Base-by-base conservation (phyloP, 2,329 filamentous ascomycete species). In the Curvularia sp. region DNA sequence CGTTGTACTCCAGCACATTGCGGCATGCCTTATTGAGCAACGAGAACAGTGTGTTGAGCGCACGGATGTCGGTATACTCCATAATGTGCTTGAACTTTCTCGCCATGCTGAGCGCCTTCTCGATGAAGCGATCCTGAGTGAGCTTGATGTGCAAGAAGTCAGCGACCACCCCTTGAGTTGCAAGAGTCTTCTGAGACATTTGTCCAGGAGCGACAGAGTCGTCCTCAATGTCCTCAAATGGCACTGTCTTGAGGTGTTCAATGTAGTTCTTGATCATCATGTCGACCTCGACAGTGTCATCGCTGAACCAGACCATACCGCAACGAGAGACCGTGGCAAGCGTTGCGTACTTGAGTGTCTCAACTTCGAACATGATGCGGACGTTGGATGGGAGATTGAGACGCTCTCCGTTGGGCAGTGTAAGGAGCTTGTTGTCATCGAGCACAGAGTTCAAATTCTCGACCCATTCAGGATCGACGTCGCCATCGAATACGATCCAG, bases 261-360 rank as follows among this genome's bases (percentile, higher is more conserved):
- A 99, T 86, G 72, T 99, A 97, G 78, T 98, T 92, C 62, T 87
- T 84, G 41, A 98, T 89, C 88, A 98, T 91, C 90, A 99, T 97
- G 65, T 86, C 86, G 1, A 94, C 87, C 31, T 92, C 94, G 41
- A 99, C 94, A 28, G 93, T 98, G 73, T 99, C 96, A 71, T 97
- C 94, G 75, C 93, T 99, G 81, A 98, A 99, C 95, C 95, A 99
- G 13, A 99, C 96, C 95, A 99, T 99, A 84, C 95, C 95, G 77
- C 95, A 99, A 80, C 95, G 93, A 88, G 91, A 96, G 73, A 99
- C 95, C n/a, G 95, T 99, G 55, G 95, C 95, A 44, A 99, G 86
- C 0, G 95, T 99, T 38, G 95, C 95, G 75, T 99, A 99, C 75
- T 96, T 97, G 60, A 99, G 84, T 3, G 89, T 98, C 80, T 99